Conservation (phyloP, 2,329 filamentous ascomycete species). For the Tympanopsis confertula region DNA sequence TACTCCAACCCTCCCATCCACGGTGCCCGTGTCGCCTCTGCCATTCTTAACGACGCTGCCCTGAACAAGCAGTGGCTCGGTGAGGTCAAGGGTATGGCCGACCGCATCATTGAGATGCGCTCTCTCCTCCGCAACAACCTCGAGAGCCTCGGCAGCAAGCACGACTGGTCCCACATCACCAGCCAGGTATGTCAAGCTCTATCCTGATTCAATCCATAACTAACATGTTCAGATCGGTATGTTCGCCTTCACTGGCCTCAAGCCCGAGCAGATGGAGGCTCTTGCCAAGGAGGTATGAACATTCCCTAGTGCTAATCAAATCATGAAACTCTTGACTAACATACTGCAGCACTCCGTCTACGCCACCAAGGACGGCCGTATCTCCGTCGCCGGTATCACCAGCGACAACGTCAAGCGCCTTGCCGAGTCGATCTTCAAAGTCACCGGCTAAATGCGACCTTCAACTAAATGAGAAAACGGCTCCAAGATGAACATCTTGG, state of each 20-base stretch:
- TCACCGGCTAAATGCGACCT: slow-evolving; percentile 32
- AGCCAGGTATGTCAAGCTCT: slow-evolving; percentile 35
- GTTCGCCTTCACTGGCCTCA: slow-evolving; percentile 68
- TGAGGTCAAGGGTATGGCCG: slow-evolving; percentile 69
- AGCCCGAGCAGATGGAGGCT: slow-evolving; percentile 60
- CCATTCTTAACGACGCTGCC: slow-evolving; percentile 57
- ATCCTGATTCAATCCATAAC: not conserved
- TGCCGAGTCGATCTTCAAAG: slow-evolving; percentile 47
- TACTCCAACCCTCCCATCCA: slow-evolving; percentile 70
- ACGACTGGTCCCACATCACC: slow-evolving; percentile 70
- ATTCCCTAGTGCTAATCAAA: not conserved
- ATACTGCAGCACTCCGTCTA: slow-evolving; percentile 50
- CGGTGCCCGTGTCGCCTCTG: slow-evolving; percentile 59
- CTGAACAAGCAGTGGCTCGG: slow-evolving; percentile 66
- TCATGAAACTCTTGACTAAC: not conserved
- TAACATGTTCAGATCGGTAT: slow-evolving; percentile 44
- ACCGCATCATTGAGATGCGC: slow-evolving; percentile 70
- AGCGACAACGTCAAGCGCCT: slow-evolving; percentile 44
- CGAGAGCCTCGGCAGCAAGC: slow-evolving; percentile 62
- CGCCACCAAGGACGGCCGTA: slow-evolving; percentile 58
- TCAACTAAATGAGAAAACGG: too few relatives aligned
- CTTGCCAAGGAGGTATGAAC: slow-evolving; percentile 48
- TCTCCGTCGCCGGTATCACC: slow-evolving; percentile 50
- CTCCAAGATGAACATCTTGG: too few relatives aligned
- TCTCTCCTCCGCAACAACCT: slow-evolving; percentile 61